phyloP scores from a whole-genome alignment of 768 basidiomycete genomes.

The Rubroboletus pulcherrimus region DNA sequence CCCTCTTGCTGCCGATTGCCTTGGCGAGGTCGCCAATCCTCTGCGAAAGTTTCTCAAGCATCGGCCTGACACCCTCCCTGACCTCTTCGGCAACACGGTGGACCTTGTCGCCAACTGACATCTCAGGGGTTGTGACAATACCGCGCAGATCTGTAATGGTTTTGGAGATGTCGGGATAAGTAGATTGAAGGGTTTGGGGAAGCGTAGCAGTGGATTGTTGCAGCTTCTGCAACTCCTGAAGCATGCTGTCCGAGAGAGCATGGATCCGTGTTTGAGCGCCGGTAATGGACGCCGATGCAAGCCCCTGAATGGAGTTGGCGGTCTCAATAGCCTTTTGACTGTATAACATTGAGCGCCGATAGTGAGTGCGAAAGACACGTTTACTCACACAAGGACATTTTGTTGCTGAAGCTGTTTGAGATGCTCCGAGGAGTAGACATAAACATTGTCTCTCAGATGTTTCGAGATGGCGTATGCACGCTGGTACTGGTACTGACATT shows the following conservation, averaged over 20 bases:
- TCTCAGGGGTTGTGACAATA: conserved; percentile 51
- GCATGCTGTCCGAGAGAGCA: conserved; percentile 60
- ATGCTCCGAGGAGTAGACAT: conserved; percentile 66
- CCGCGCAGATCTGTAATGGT: conserved; percentile 50
- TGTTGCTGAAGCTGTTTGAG: conserved; percentile 67
- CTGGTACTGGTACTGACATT: conserved; percentile 73
- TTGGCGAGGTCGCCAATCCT: conserved; percentile 32
- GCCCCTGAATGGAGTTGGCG: conserved; percentile 56
- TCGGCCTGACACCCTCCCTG: conserved; percentile 54
- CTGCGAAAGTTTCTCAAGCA: conserved; percentile 51
- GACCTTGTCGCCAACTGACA: conserved; percentile 62
- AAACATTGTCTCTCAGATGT: conserved; percentile 58
- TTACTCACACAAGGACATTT: conserved; percentile 56
- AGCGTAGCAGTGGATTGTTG: conserved; percentile 56
- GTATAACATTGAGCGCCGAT: conserved; percentile 3
- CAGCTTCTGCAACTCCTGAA: conserved; percentile 62
- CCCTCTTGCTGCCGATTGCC: conserved; percentile 27
- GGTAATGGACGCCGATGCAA: conserved; percentile 54
- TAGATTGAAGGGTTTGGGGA: conserved; percentile 56
- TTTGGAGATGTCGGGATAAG: conserved; percentile 51
- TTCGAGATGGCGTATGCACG: conserved; percentile 65
- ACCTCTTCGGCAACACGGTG: conserved; percentile 54
- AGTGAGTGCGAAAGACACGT: not conserved
- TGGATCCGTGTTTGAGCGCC: conserved; percentile 57
- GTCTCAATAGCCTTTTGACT: conserved; percentile 71